phyloP scores from a whole-genome alignment of 2,329 filamentous ascomycete species.

The Drechmeria coniospora region DNA sequence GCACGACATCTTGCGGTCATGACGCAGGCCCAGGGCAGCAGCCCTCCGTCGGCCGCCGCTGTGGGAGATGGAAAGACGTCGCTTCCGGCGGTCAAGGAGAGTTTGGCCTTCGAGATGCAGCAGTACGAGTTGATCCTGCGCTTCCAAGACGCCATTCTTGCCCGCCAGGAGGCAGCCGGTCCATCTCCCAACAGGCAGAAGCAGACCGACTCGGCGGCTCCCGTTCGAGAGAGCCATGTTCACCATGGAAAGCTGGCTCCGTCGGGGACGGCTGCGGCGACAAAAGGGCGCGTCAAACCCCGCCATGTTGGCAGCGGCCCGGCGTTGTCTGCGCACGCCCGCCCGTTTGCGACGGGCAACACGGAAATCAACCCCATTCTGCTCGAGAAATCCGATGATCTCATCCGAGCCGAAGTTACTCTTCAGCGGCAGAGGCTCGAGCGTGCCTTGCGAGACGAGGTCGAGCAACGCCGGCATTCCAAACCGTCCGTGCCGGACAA shows the following conservation, averaged over 20 bases:
- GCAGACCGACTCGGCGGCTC: background rate
- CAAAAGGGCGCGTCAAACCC: too few relatives aligned
- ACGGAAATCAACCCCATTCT: slow-evolving; percentile 70
- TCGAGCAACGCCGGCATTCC: slow-evolving; percentile 43
- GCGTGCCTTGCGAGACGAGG: slow-evolving; percentile 58
- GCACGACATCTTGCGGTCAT: slow-evolving; percentile 10
- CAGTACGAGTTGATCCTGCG: slow-evolving; percentile 70
- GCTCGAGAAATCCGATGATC: slow-evolving; percentile 70
- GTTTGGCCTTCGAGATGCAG: slow-evolving; percentile 34
- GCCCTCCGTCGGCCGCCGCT: slow-evolving; percentile 6
- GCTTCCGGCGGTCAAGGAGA: slow-evolving; percentile 31
- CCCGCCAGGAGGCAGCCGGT: slow-evolving; percentile 31
- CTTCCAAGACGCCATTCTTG: slow-evolving; percentile 66
- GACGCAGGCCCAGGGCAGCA: slow-evolving; percentile 11
- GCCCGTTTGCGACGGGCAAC: slow-evolving; percentile 31
- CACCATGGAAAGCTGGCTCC: too few relatives aligned
- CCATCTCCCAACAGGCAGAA: background rate
- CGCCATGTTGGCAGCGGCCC: too few relatives aligned
- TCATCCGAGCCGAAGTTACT: slow-evolving; percentile 68
- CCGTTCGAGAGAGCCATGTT: too few relatives aligned
- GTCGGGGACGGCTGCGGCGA: too few relatives aligned
- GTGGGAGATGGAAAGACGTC: too few relatives aligned
- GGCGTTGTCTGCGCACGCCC: too few relatives aligned
- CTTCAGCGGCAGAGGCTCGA: slow-evolving; percentile 73
- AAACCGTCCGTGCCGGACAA: slow-evolving; percentile 30